These are phyloP conservation scores for Prillingera fragicola DNA, from an alignment of 1,284 basidiomycete species.

Conservation along the genomic window DNA sequence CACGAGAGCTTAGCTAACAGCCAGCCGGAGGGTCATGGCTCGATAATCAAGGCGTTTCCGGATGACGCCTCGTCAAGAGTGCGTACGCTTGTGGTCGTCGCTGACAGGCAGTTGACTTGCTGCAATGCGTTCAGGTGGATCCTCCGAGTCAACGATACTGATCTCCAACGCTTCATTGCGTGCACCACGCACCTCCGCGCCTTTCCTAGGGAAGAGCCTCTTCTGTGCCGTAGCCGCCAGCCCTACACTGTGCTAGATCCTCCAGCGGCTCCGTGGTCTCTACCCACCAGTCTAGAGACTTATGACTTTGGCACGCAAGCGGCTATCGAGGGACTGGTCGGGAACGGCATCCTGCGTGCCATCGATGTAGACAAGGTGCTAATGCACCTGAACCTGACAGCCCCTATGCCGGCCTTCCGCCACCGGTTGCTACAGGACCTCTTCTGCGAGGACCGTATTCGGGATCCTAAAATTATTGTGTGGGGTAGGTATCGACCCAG, in stretches of 20 bases:
- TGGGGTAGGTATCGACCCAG: conserved; percentile 15
- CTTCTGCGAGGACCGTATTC: conserved; percentile 40
- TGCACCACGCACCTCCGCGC: conserved; percentile 23
- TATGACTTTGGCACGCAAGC: conserved; percentile 34
- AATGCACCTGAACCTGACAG: conserved; percentile 18
- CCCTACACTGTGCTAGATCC: background rate
- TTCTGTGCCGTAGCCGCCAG: conserved; percentile 19
- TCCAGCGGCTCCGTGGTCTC: background rate
- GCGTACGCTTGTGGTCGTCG: conserved; percentile 3
- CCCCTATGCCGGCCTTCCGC: conserved; percentile 20
- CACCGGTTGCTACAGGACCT: conserved; percentile 39
- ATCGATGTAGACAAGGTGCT: conserved; percentile 25
- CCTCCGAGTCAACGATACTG: conserved; percentile 19
- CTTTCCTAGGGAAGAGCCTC: conserved; percentile 29
- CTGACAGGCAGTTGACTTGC: conserved; percentile 29
- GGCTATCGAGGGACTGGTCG: conserved; percentile 45
- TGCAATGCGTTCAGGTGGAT: conserved; percentile 41
- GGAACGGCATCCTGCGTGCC: conserved; percentile 36
- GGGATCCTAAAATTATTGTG: conserved; percentile 24
- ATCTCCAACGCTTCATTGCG: conserved; percentile 12
- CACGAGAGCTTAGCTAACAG: conserved; percentile 1
- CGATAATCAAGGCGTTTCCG: conserved; percentile 31
- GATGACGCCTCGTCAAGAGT: conserved; percentile 33
- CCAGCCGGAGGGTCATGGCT: conserved; percentile 32
- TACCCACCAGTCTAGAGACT: background rate